phyloP scores from a whole-genome alignment of 768 basidiomycete genomes.

The Dioszegia hungarica region DNA sequence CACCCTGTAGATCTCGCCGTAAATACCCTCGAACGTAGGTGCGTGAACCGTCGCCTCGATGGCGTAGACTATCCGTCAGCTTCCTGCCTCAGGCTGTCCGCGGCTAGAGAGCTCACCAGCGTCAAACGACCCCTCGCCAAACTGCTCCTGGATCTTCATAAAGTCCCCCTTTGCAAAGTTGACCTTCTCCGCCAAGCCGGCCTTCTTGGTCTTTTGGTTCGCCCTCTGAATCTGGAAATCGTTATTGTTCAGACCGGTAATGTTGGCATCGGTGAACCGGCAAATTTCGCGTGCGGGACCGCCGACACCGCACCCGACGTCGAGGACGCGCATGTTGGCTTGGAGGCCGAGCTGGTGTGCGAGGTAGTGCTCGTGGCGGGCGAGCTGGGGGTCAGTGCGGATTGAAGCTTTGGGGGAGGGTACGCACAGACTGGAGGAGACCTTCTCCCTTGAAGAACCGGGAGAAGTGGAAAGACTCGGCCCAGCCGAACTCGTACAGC shows the following conservation, averaged over 20 bases:
- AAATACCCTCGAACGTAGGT: slow-evolving; percentile 91
- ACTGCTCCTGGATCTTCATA: slow-evolving; percentile 86
- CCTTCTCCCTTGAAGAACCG: slow-evolving; percentile 83
- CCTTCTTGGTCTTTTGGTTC: slow-evolving; percentile 68
- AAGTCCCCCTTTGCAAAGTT: slow-evolving; percentile 90
- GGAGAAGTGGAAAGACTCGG: slow-evolving; percentile 87
- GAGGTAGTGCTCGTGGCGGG: slow-evolving; percentile 97
- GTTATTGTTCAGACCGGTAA: slow-evolving; percentile 92
- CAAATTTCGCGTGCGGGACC: slow-evolving; percentile 96
- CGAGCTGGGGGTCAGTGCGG: slow-evolving; percentile 52
- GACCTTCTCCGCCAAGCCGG: slow-evolving; percentile 70
- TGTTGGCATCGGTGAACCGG: slow-evolving; percentile 74
- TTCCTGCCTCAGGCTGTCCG: neutral
- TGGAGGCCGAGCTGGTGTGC: slow-evolving; percentile 75
- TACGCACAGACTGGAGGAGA: slow-evolving; percentile 47
- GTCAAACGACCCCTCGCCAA: slow-evolving; percentile 89
- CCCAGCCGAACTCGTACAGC: slow-evolving; percentile 79
- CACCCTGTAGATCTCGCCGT: slow-evolving; percentile 84
- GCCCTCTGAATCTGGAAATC: slow-evolving; percentile 90
- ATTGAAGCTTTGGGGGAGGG: neutral
- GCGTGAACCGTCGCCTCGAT: slow-evolving; percentile 98
- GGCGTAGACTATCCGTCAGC: slow-evolving; percentile 65
- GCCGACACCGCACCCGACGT: slow-evolving; percentile 97
- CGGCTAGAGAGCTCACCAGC: slow-evolving; percentile 61
- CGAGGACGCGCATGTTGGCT: slow-evolving; percentile 91